Conservation (phyloP, 164 flowering plant species). For the Vitis labrusca region DNA sequence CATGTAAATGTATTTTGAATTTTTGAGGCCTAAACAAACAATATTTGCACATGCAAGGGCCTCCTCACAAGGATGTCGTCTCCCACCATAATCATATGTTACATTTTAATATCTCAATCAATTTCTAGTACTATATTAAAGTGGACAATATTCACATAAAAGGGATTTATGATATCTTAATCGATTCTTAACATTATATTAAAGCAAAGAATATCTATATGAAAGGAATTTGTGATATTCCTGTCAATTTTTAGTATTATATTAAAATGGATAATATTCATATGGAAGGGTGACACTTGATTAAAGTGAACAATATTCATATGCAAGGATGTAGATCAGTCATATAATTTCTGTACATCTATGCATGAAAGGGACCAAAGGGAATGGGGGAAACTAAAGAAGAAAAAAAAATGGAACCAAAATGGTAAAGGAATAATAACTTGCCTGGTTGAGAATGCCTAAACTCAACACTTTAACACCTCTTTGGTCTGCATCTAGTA, state of each 20-base stretch:
- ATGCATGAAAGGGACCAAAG: no score
- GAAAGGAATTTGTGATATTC: background rate
- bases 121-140: no score
- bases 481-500: conserved; percentile 57
- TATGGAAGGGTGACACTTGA: background rate
- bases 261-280: background rate
- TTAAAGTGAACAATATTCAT: no score
- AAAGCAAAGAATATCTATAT: background rate
- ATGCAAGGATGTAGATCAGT: no score
- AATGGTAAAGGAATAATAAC: background rate
- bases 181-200: background rate
- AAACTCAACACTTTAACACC: conserved; percentile 65
- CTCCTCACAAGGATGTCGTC: no score
- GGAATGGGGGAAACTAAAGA: no score
- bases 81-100: no score
- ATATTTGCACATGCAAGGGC: no score
- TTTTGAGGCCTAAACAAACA: no score
- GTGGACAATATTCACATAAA: background rate
- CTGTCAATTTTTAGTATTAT: background rate
- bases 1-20: no score
- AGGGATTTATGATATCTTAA: background rate
- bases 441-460: conserved; percentile 75
- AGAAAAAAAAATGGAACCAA: background rate
- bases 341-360: no score
- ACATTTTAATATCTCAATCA: no score